phyloP scores from a whole-genome alignment of 2,329 filamentous ascomycete genomes.

The Aquanectria penicillioides region DNA sequence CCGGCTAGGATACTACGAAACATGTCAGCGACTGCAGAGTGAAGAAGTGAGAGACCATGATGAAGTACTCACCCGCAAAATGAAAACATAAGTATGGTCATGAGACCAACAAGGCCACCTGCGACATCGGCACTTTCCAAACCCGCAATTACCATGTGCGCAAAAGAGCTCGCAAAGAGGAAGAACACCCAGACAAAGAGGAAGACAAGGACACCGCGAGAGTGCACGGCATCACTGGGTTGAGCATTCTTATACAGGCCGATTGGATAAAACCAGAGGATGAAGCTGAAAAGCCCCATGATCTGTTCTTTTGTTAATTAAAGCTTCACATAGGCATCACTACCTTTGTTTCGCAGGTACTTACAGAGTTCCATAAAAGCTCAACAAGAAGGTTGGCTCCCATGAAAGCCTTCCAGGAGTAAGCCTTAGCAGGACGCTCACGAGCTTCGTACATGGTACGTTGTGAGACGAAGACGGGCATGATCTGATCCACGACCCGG shows the following conservation, averaged over 20 bases:
- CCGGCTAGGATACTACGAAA: conserved; percentile 66
- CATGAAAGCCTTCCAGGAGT: conserved; percentile 76
- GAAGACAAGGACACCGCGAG: conserved; percentile 70
- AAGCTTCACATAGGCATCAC: fast-evolving
- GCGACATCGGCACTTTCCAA: conserved; percentile 71
- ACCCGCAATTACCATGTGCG: conserved; percentile 71
- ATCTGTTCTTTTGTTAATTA: conserved; percentile 33
- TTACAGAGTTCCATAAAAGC: conserved; percentile 72
- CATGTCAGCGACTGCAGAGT: neutral
- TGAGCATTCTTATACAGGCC: conserved; percentile 69
- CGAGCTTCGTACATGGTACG: conserved; percentile 76
- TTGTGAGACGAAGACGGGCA: conserved; percentile 76
- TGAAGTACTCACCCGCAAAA: conserved; percentile 72
- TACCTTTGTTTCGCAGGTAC: conserved; percentile 33
- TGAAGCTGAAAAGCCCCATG: conserved; percentile 64
- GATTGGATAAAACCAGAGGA: conserved; percentile 76
- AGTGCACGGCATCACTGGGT: conserved; percentile 54
- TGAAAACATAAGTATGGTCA: conserved; percentile 70
- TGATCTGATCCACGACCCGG: conserved; percentile 71
- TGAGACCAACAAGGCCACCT: conserved; percentile 70
- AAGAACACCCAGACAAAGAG: conserved; percentile 71
- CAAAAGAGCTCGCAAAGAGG: conserved; percentile 73
- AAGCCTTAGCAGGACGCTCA: conserved; percentile 73
- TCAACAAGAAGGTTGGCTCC: conserved; percentile 70
- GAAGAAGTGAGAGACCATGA: neutral